Evolutionary conservation across 768 basidiomycete genomes (phyloP).

Genomic region (Lactifluus subvellereus): DNA sequence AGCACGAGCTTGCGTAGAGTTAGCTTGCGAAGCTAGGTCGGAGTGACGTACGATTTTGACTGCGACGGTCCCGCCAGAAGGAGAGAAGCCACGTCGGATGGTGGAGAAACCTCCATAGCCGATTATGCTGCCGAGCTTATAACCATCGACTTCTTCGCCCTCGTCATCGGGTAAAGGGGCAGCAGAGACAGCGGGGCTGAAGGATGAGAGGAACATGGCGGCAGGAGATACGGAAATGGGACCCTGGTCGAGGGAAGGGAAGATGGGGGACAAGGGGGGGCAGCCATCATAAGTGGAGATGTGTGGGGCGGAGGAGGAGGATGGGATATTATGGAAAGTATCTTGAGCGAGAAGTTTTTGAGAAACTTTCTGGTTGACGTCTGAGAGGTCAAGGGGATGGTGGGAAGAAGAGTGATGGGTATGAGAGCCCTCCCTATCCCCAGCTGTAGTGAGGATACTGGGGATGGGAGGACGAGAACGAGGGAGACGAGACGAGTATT

Average conservation of each 20-base stretch:
- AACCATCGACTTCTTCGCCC: constrained; percentile 62
- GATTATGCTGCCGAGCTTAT: constrained; percentile 68
- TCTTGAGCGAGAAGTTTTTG: constrained; percentile 11
- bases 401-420: neutral
- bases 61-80: constrained; percentile 61
- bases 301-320: constrained; percentile 23
- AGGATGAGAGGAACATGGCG: constrained; percentile 65
- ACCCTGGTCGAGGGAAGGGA: constrained; percentile 13
- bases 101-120: constrained; percentile 80
- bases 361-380: constrained; percentile 21
- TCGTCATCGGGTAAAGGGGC: constrained; percentile 52
- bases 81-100: constrained; percentile 62
- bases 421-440: neutral
- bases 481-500: neutral
- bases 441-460: neutral
- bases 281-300: constrained; percentile 6
- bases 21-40: constrained; percentile 47
- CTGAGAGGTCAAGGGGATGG: neutral
- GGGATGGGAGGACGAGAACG: constrained; percentile 10
- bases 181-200: constrained; percentile 39
- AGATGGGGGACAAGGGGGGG: constrained; percentile 15
- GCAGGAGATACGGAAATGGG: constrained; percentile 51
- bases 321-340: neutral
- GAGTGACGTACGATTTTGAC: constrained; percentile 75
- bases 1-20: constrained; percentile 44